Evolutionary conservation across 768 basidiomycete genomes (phyloP), one percentile per base, ranked within the genome.

Genomic region (Pisolithus orientalis): DNA sequence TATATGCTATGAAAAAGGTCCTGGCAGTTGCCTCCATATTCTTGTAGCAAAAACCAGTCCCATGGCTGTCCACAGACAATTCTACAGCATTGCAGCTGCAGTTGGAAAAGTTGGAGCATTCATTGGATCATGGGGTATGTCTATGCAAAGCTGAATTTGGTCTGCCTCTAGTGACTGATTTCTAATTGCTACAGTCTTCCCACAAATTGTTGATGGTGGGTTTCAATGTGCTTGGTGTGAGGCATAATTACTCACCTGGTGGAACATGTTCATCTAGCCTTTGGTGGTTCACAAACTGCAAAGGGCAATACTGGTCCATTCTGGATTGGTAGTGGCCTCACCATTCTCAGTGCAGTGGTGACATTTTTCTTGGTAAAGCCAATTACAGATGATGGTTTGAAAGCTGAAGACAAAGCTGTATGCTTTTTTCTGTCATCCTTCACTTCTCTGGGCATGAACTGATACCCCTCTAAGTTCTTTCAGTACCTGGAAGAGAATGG

Each of bases 81-180:
- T 84, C 67, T 94, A 94, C 62, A 93, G 92, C 27, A 52, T 82
- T 29, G 92, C 91, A 6, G 91, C 94, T 42, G 92, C 93, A 11
- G 62, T 89, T 45, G 94, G 90, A 37, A 93, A 93, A 69, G 59
- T 90, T 42, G 90, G 90, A 25, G 90, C 90, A 10, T 90, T 91
- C 65, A 76, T 83, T 43, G 90, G 90, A 27, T 89, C 85, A 39
- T 91, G 84, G 84, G 78, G 85, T 85, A 64, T 27, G 83, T 67
- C 50, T 37, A 47, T 3, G 24, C n/a, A 31, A 10, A 25, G 25
- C 21, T 24, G 1, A 39, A 43, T 37, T 8, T n/a, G 21, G 14
- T 6, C 21, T 44, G 11, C 25, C 13, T 11, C 47, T n/a, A 14
- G 8, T 10, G 25, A 16, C 44, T 44, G 24, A 44, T 25, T n/a